A percentile compares a stretch with the other conserved stretches of the same genome.
Evolutionary conservation across 495 filamentous ascomycete species (phyloP).

Genomic region (Talaromyces ruber): DNA sequence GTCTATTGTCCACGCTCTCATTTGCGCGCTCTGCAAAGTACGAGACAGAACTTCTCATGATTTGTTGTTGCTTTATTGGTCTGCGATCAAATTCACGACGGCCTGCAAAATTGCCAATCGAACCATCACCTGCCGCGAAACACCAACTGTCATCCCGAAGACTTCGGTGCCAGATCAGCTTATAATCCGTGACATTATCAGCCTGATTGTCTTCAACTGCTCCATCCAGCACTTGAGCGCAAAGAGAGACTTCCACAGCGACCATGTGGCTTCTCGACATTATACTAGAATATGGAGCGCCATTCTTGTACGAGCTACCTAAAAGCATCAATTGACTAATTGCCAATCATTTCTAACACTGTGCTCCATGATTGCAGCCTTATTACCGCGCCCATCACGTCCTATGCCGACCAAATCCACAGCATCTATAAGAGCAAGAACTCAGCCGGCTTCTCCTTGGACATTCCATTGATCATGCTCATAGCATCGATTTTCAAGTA

Average conservation of each 20-base stretch:
- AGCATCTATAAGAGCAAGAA: conserved; percentile 74
- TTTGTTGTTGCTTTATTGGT: too few relatives aligned
- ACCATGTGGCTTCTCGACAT: conserved; percentile 32
- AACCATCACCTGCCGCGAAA: background rate
- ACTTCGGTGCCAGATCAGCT: background rate
- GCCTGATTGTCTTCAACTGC: background rate
- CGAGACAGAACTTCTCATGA: too few relatives aligned
- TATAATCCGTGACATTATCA: background rate
- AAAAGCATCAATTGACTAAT: background rate
- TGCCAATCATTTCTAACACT: conserved; percentile 10
- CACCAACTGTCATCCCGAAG: background rate
- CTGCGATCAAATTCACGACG: too few relatives aligned
- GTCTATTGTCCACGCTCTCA: background rate
- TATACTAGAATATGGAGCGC: conserved; percentile 38
- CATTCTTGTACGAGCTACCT: conserved; percentile 28
- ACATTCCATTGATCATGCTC: conserved; percentile 97
- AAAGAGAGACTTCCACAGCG: background rate
- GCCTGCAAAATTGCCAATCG: background rate
- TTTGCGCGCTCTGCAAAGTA: background rate
- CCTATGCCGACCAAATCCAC: conserved; percentile 86
- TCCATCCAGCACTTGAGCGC: conserved; percentile 5
- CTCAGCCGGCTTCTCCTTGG: conserved; percentile 80
- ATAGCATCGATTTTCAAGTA: conserved; percentile 86
- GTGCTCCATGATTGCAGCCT: conserved; percentile 33
- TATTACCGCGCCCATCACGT: conserved; percentile 73